Conservation (phyloP, 257 asterid species). For the Solanum sparsipilum region DNA sequence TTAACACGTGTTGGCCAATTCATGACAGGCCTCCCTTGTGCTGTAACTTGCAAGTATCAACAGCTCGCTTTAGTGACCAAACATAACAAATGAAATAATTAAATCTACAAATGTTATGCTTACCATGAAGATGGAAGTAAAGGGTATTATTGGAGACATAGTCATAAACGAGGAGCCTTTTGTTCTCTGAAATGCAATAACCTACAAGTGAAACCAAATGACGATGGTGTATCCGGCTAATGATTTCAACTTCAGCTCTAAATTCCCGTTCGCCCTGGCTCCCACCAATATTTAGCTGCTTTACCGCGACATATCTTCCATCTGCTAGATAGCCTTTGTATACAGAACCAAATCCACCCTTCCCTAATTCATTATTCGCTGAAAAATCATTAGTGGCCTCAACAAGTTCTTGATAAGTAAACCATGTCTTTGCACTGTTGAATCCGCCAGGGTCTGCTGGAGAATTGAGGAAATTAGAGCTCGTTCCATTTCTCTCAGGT, state of each 20-base stretch:
- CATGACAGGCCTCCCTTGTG: constrained; percentile 55
- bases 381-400: constrained; percentile 75
- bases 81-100: not conserved
- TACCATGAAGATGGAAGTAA: constrained; percentile 97
- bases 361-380: constrained; percentile 58
- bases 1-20: constrained; percentile 77
- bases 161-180: constrained; percentile 79
- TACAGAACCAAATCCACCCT: constrained; percentile 93
- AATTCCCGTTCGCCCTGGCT: constrained; percentile 94
- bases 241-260: constrained; percentile 90
- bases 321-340: constrained; percentile 69
- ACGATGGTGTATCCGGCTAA: constrained; percentile 90
- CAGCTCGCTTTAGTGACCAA: not conserved
- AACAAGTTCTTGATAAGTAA: constrained; percentile 57
- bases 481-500: constrained; percentile 26
- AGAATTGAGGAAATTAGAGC: constrained; percentile 26
- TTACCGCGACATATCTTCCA: constrained; percentile 81
- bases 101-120: not conserved
- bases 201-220: constrained; percentile 97
- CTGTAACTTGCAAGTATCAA: constrained; percentile 24
- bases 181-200: constrained; percentile 75
- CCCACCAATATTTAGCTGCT: constrained; percentile 67
- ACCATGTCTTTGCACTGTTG: constrained; percentile 62
- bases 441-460: constrained; percentile 51
- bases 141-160: constrained; percentile 80